These are phyloP conservation scores for Zarea fungicola DNA, from an alignment of 2,329 filamentous ascomycete species.

Conservation along the genomic window DNA sequence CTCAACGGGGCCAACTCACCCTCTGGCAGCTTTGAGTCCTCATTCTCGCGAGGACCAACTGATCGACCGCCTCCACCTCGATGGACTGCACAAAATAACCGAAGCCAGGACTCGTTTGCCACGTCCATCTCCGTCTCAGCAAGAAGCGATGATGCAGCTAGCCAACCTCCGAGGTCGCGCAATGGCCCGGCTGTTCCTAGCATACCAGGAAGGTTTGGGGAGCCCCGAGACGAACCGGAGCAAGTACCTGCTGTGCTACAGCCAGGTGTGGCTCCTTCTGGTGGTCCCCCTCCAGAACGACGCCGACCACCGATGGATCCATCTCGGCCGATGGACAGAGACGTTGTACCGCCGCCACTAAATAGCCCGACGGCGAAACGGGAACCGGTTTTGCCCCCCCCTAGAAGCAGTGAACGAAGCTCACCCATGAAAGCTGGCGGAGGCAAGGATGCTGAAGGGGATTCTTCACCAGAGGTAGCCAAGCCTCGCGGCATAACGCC, in stretches of 20 bases:
- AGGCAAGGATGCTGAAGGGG: background rate
- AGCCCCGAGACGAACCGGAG: conserved; percentile 17
- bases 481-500: background rate
- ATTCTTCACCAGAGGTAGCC: background rate
- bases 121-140: conserved; percentile 38
- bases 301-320: conserved; percentile 63
- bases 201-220: conserved; percentile 34
- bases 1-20: conserved; percentile 43
- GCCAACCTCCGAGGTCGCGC: conserved; percentile 47
- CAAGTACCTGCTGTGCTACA: conserved; percentile 16
- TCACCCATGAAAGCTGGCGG: conserved; percentile 40
- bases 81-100: conserved; percentile 45
- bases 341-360: conserved; percentile 53
- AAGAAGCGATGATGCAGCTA: conserved; percentile 47
- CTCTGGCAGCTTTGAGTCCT: conserved; percentile 47
- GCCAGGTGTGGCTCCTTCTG: no score
- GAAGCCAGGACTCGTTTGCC: conserved; percentile 53
- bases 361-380: conserved; percentile 45
- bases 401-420: conserved; percentile 46
- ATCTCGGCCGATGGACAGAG: conserved; percentile 47
- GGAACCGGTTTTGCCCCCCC: conserved; percentile 42
- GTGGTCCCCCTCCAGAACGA: conserved; percentile 49
- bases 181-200: conserved; percentile 41
- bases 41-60: conserved; percentile 32
- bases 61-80: conserved; percentile 33